Percentiles rank a stretch among this genome's conserved stretches.
phyloP scores from a whole-genome alignment of 441 rosid species.

The Erysimum pusillum region DNA sequence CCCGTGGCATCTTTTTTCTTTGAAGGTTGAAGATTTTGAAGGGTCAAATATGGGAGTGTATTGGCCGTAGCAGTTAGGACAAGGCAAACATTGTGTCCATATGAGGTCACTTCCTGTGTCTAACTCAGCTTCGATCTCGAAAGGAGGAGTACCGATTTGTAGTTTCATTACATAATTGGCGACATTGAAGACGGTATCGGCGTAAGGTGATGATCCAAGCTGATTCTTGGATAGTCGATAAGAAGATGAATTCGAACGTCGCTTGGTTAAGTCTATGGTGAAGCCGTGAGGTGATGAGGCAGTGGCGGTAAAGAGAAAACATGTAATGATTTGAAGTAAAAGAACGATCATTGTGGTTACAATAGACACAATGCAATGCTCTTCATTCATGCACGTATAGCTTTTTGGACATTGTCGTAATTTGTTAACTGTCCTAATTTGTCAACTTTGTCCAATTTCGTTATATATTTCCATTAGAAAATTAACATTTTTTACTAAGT shows the following conservation, averaged over 20 bases:
- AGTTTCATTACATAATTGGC: not conserved
- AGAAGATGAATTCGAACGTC: slow-evolving; percentile 19
- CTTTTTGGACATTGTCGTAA: not conserved
- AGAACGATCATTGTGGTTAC: not conserved
- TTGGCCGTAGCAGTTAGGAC: slow-evolving; percentile 32
- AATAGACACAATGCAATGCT: not conserved
- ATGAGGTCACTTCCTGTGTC: slow-evolving; percentile 35
- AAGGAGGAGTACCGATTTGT: slow-evolving; percentile 37
- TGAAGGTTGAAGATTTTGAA: slow-evolving; percentile 37
- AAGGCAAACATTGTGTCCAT: slow-evolving; percentile 36
- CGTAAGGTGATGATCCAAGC: slow-evolving; percentile 21
- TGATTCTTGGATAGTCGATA: not conserved
- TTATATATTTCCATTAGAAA: not conserved
- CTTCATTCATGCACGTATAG: slow-evolving; percentile 10
- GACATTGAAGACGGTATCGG: not conserved
- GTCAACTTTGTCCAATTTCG: not conserved
- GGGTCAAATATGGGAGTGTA: slow-evolving; percentile 29
- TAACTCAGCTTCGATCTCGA: slow-evolving; percentile 17
- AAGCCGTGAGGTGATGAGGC: slow-evolving; percentile 33
- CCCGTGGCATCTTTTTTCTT: not conserved
- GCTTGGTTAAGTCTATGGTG: slow-evolving; percentile 35
- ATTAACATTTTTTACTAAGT: not conserved
- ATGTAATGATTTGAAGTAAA: slow-evolving; percentile 25
- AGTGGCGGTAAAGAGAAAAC: slow-evolving; percentile 17
- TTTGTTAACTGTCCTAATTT: slow-evolving; percentile 2